Conservation (phyloP, 192 early-diverging fungal species). For the Mortierella claussenii region DNA sequence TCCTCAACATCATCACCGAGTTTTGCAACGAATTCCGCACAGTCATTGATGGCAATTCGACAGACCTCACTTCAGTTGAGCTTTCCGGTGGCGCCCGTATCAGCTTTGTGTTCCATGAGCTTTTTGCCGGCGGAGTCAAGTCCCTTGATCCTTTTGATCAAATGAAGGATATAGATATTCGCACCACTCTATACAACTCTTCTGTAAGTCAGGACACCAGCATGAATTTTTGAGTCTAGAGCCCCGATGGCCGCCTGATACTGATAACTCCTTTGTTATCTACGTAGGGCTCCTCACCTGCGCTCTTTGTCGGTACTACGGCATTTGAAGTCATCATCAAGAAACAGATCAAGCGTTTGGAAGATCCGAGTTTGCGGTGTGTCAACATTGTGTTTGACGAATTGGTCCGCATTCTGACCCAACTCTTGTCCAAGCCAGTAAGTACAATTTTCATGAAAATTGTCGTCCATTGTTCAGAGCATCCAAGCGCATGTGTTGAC, state of each 20-base stretch:
- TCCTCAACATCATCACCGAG: slow-evolving; percentile 98
- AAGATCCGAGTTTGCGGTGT: slow-evolving; percentile 97
- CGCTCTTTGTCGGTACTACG: slow-evolving; percentile 97
- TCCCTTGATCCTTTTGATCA: slow-evolving; percentile 98
- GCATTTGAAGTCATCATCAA: slow-evolving; percentile 99
- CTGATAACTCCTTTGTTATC: neutral
- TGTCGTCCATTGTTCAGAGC: neutral
- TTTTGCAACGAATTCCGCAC: slow-evolving; percentile 97
- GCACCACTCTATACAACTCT: slow-evolving; percentile 99
- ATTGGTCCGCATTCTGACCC: slow-evolving; percentile 94
- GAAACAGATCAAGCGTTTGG: slow-evolving; percentile 98
- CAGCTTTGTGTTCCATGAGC: slow-evolving; percentile 99
- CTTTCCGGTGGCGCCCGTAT: slow-evolving; percentile 98
- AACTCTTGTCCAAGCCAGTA: slow-evolving; percentile 88
- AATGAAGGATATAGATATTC: slow-evolving; percentile 98
- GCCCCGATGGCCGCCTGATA: neutral
- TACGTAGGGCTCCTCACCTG: slow-evolving; percentile 88
- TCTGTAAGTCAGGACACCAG: slow-evolving; percentile 61
- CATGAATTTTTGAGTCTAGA: neutral
- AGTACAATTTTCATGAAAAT: neutral
- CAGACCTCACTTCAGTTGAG: slow-evolving; percentile 95
- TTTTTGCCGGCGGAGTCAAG: slow-evolving; percentile 91
- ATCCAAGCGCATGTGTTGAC: neutral
- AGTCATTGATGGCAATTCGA: slow-evolving; percentile 95
- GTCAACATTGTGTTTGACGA: slow-evolving; percentile 98